Evolutionary conservation across 768 basidiomycete species (phyloP).

Genomic region (Pleurotus pulmonarius): DNA sequence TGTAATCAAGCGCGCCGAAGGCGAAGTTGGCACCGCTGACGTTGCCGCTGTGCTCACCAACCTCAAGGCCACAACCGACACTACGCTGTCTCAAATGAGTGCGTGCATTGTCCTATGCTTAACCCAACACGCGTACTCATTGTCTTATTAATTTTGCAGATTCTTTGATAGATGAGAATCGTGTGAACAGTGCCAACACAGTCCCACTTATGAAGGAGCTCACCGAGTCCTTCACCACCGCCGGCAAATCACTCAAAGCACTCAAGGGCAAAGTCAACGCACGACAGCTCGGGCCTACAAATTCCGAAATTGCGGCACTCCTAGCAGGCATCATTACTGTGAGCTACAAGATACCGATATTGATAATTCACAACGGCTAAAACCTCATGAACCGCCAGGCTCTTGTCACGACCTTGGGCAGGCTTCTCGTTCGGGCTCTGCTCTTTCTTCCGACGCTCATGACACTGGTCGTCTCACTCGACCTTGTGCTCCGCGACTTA

Average conservation of each 20-base stretch:
- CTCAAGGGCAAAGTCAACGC: slow-evolving; percentile 10
- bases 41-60: slow-evolving; percentile 16
- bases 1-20: slow-evolving; percentile 9
- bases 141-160: background rate
- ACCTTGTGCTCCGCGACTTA: slow-evolving; percentile 20
- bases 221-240: slow-evolving; percentile 17
- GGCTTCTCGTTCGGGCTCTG: slow-evolving; percentile 15
- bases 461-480: slow-evolving; percentile 18
- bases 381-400: slow-evolving; percentile 11
- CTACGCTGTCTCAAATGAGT: slow-evolving; percentile 20
- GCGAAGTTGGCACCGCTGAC: slow-evolving; percentile 15
- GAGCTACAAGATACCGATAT: background rate
- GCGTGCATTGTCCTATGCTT: background rate
- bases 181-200: slow-evolving; percentile 15
- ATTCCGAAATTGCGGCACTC: slow-evolving; percentile 21
- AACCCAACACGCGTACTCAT: background rate
- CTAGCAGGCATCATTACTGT: slow-evolving; percentile 22
- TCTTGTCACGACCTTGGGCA: slow-evolving; percentile 16
- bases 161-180: slow-evolving; percentile 11
- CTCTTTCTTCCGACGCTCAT: slow-evolving; percentile 20
- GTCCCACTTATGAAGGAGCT: slow-evolving; percentile 19
- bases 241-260: slow-evolving; percentile 14
- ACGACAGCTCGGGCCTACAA: slow-evolving; percentile 18
- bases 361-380: background rate
- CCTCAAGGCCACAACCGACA: slow-evolving; percentile 15